Evolutionary conservation across 2,329 filamentous ascomycete species (phyloP).

Genomic region (Raffaelea albimanens): DNA sequence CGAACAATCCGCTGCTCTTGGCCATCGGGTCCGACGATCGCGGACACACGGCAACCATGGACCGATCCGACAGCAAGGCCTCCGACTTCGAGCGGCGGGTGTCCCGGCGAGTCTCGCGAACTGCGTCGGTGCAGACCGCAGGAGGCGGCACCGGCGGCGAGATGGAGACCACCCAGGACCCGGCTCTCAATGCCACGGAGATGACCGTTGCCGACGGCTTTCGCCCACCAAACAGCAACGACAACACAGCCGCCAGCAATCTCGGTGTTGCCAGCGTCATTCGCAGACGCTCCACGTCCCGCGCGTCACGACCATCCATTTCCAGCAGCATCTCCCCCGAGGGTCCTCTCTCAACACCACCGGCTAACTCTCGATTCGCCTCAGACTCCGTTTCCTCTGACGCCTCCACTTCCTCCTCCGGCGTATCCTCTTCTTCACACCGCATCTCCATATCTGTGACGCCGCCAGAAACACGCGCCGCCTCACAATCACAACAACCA

Average conservation of each 20-base stretch:
- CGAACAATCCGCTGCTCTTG: not conserved
- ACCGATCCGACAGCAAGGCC: constrained; percentile 10
- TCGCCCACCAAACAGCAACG: constrained; percentile 1
- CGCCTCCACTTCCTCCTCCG: not conserved
- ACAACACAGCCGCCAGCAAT: not conserved
- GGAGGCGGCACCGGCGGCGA: not conserved
- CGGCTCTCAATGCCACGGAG: not conserved
- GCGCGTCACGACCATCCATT: constrained; percentile 1
- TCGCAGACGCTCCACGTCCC: not conserved
- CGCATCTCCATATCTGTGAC: not conserved
- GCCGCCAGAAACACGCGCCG: not conserved
- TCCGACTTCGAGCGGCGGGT: constrained; percentile 13
- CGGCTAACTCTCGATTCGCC: not conserved
- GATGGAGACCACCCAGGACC: constrained; percentile 2
- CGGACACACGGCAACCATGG: constrained; percentile 8
- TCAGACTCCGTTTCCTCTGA: not conserved
- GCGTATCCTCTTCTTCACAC: not conserved
- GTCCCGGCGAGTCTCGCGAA: constrained; percentile 11
- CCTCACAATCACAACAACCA: not conserved
- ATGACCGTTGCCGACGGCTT: constrained; percentile 13
- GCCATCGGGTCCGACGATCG: not conserved
- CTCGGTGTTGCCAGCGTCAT: not conserved
- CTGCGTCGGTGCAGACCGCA: constrained; percentile 6
- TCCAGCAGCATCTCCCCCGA: not conserved
- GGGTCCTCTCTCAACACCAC: not conserved